A percentile compares a stretch with the other conserved stretches of the same genome.
These are phyloP conservation scores for Sarocladium brachiariae DNA, from an alignment of 2,329 filamentous ascomycete species.

Conservation along the genomic window DNA sequence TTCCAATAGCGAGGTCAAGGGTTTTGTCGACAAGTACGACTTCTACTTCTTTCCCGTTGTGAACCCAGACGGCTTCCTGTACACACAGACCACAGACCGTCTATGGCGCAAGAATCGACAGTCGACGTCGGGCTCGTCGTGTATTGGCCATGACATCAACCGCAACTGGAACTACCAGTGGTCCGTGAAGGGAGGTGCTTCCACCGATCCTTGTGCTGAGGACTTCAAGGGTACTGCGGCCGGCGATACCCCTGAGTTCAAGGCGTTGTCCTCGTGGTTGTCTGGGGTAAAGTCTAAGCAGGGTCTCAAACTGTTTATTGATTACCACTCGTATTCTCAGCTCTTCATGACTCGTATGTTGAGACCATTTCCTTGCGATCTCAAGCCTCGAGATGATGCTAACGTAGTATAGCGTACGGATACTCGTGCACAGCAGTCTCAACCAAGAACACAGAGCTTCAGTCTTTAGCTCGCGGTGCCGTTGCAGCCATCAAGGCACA, in stretches of 20 bases:
- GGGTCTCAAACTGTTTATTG: conserved; percentile 55
- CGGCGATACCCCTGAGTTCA: conserved; percentile 45
- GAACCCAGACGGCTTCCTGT: conserved; percentile 56
- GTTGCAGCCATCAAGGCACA: conserved; percentile 42
- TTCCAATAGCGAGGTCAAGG: conserved; percentile 28
- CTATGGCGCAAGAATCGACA: conserved; percentile 58
- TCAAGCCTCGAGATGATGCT: neutral
- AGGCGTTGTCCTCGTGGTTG: conserved; percentile 34
- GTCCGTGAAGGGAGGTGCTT: conserved; percentile 43
- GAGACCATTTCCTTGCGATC: conserved; percentile 12
- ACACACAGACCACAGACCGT: conserved; percentile 48
- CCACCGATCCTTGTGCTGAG: conserved; percentile 43
- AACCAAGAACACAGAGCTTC: conserved; percentile 40
- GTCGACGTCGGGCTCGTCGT: conserved; percentile 29
- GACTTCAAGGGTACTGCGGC: conserved; percentile 37
- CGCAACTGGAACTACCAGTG: conserved; percentile 54
- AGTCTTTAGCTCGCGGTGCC: conserved; percentile 39
- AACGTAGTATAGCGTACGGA: conserved; percentile 38
- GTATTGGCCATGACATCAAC: conserved; percentile 50
- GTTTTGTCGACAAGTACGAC: conserved; percentile 55
- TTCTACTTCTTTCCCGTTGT: conserved; percentile 59
- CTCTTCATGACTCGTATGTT: conserved; percentile 41
- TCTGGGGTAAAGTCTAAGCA: conserved; percentile 27
- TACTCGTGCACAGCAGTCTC: conserved; percentile 46
- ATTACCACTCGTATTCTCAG: conserved; percentile 59